Percentiles rank a stretch among this genome's conserved stretches.
These are phyloP conservation scores for Glycine latifolia DNA, from an alignment of 306 rosid genomes.

Conservation along the genomic window DNA sequence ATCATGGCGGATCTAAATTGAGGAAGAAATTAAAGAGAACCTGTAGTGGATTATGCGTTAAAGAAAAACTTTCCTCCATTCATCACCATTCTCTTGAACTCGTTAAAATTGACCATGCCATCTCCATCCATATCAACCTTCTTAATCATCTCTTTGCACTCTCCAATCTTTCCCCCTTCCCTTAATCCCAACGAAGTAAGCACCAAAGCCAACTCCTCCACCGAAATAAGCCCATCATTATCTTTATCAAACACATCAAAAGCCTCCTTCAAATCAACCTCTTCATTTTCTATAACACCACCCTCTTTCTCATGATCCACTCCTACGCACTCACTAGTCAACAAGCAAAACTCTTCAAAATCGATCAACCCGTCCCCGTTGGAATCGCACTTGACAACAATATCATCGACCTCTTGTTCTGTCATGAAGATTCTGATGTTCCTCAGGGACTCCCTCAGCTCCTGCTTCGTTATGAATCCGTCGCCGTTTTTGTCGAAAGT, in stretches of 20 bases:
- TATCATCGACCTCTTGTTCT: constrained; percentile 69
- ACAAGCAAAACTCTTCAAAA: constrained; percentile 75
- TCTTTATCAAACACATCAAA: constrained; percentile 89
- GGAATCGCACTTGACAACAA: constrained; percentile 65
- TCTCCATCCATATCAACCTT: constrained; percentile 93
- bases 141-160: constrained; percentile 79
- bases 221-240: constrained; percentile 72
- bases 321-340: constrained; percentile 53
- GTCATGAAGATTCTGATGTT: constrained; percentile 69
- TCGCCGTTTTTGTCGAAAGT: constrained; percentile 86
- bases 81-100: constrained; percentile 90
- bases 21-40: not conserved
- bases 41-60: not conserved
- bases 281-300: not conserved
- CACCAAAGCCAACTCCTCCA: constrained; percentile 71
- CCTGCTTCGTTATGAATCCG: constrained; percentile 74
- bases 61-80: constrained; percentile 39
- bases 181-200: constrained; percentile 68
- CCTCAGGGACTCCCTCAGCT: constrained; percentile 70
- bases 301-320: constrained; percentile 18
- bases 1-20: not conserved
- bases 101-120: constrained; percentile 87
- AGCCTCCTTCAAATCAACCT: constrained; percentile 69
- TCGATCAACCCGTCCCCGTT: constrained; percentile 87
- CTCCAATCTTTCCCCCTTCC: constrained; percentile 71